These are phyloP conservation scores for Didymella arachidicola DNA, from an alignment of 2,329 filamentous ascomycete genomes.

Conservation along the genomic window DNA sequence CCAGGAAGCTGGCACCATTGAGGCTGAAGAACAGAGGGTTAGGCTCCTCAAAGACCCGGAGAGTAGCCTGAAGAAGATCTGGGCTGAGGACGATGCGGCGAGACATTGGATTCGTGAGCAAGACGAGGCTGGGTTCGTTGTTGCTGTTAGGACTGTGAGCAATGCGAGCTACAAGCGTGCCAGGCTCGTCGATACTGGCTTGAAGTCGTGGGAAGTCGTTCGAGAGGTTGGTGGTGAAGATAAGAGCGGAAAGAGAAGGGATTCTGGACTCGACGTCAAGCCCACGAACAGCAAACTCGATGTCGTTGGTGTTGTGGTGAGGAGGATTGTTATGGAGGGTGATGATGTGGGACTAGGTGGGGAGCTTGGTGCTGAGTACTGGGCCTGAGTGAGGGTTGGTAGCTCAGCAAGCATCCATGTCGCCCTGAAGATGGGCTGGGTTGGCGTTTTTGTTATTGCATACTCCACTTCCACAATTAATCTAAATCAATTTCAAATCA, in stretches of 20 bases:
- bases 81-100: constrained; percentile 31
- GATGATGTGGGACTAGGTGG: constrained; percentile 42
- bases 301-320: constrained; percentile 45
- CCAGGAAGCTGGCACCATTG: constrained; percentile 45
- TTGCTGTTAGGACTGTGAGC: constrained; percentile 39
- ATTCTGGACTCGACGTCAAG: constrained; percentile 41
- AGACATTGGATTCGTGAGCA: constrained; percentile 42
- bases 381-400: constrained; percentile 26
- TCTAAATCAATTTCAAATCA: background rate
- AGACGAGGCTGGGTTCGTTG: constrained; percentile 44
- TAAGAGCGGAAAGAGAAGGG: constrained; percentile 41
- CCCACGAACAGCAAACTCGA: constrained; percentile 46
- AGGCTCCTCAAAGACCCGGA: constrained; percentile 43
- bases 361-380: constrained; percentile 42
- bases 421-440: background rate
- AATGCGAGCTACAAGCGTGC: constrained; percentile 50
- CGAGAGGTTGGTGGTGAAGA: constrained; percentile 42
- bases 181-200: constrained; percentile 40
- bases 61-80: constrained; percentile 38
- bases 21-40: constrained; percentile 45
- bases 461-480: constrained; percentile 1
- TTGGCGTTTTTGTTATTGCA: constrained; percentile 1
- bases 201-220: constrained; percentile 43
- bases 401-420: constrained; percentile 1
- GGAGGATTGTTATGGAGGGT: constrained; percentile 39